A percentile compares a stretch with the other conserved stretches of the same genome.
Conservation (phyloP, 768 basidiomycete species). For the Kwoniella dendrophila region DNA sequence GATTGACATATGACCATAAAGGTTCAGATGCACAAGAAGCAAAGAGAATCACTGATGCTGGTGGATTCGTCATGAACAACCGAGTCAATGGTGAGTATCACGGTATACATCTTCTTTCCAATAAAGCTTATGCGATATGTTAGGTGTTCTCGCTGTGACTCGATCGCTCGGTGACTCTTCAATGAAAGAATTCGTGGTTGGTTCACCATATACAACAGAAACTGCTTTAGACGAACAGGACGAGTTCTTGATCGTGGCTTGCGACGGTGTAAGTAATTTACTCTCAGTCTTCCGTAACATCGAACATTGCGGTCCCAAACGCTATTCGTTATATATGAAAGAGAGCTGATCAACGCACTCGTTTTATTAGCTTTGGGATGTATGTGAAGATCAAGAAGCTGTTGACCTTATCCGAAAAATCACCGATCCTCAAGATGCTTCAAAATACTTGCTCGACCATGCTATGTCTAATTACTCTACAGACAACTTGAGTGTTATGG, state of each 20-base stretch:
- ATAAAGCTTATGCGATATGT: not conserved
- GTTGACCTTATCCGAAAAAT: constrained; percentile 72
- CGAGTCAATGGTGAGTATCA: constrained; percentile 78
- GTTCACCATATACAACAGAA: constrained; percentile 97
- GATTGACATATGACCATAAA: constrained; percentile 98
- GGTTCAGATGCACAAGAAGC: constrained; percentile 96
- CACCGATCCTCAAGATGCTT: constrained; percentile 81
- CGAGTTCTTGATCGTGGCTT: constrained; percentile 92
- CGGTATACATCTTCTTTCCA: not conserved
- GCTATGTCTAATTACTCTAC: constrained; percentile 86
- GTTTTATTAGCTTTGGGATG: constrained; percentile 83
- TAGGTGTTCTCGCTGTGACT: constrained; percentile 85
- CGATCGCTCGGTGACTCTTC: constrained; percentile 92
- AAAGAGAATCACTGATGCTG: constrained; percentile 94
- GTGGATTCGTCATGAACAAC: constrained; percentile 98
- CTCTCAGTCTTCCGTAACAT: constrained; percentile 13
- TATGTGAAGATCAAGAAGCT: constrained; percentile 84
- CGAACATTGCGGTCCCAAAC: no score
- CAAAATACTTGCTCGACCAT: constrained; percentile 72
- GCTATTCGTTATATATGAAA: not conserved
- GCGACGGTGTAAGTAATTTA: constrained; percentile 79
- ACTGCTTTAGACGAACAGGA: constrained; percentile 86
- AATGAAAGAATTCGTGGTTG: constrained; percentile 99
- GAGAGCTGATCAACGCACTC: not conserved
- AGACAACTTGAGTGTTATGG: constrained; percentile 91